A percentile compares a stretch with the other conserved stretches of the same genome.
phyloP scores from a whole-genome alignment of 495 filamentous ascomycete species.

The Apiosordaria backusii region DNA sequence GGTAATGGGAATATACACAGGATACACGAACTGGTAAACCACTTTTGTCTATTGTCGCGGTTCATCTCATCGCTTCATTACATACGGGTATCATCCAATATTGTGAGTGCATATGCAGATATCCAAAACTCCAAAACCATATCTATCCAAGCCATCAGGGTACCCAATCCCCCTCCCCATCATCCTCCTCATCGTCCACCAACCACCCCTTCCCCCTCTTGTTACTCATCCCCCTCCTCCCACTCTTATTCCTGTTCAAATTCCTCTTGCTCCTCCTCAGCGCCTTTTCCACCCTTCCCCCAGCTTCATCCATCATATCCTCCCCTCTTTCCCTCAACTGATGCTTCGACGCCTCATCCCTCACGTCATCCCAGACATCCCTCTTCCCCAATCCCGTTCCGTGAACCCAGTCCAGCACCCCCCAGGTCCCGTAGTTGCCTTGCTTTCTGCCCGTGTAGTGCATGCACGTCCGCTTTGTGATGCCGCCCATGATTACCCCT shows the following conservation, averaged over 20 bases:
- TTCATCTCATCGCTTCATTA: not conserved
- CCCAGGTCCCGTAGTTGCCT: slow-evolving; percentile 77
- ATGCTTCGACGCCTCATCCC: slow-evolving; percentile 58
- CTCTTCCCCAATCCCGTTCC: slow-evolving; percentile 63
- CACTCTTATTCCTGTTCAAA: slow-evolving; percentile 23
- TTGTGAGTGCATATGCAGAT: not conserved
- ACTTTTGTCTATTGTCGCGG: too few species aligned
- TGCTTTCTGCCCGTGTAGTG: slow-evolving; percentile 57
- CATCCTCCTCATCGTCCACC: not conserved
- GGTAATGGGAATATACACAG: not conserved
- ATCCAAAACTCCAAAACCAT: not conserved
- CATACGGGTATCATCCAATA: not conserved
- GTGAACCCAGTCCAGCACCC: slow-evolving; percentile 69
- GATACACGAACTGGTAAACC: not conserved
- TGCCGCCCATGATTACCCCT: slow-evolving; percentile 69
- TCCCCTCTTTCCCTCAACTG: slow-evolving; percentile 48
- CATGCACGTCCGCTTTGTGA: slow-evolving; percentile 63
- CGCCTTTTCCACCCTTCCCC: slow-evolving; percentile 33
- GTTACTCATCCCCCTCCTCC: slow-evolving; percentile 1
- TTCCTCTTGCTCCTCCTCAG: slow-evolving; percentile 34
- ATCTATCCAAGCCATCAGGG: too few species aligned
- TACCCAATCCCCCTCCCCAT: slow-evolving; percentile 1
- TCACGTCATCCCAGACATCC: slow-evolving; percentile 53
- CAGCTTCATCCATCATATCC: slow-evolving; percentile 35
- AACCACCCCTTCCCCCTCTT: not conserved